Base-by-base conservation (phyloP, 148 eudicot species). In the Bassia scoparia region DNA sequence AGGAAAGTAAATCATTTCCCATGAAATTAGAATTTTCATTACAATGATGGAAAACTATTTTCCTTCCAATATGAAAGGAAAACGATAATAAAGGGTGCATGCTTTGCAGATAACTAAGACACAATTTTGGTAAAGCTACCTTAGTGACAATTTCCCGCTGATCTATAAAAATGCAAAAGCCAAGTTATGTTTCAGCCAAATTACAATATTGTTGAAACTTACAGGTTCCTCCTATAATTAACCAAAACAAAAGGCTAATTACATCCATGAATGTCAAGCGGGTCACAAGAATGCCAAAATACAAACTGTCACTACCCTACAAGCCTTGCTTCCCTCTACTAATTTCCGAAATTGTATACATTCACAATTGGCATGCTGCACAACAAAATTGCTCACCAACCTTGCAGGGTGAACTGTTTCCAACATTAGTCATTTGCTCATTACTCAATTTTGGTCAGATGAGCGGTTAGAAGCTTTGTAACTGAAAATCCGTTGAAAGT, bases 401-500 rank as follows among this genome's bases (percentile, higher is more conserved):
- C 67, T 72, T 72, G 65, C 69, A 64, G 27, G 77, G 56, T 73
- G 77, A 73, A 54, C 64, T 68, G n/a, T 48, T 41, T 24, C 43
- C 54, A 48, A 23, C 66, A 69, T 68, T 66, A 70, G 52, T 16
- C 41, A 35, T 41, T 54, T 0, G 52, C 72, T 74, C 69, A 67
- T 72, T 64, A 62, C 37, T 80, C 82, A 13, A 63, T 46, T 68
- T 82, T 77, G 61, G 60, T 84, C 72, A 84, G 73, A 78, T 84
- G 86, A 58, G 77, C 63, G 3, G 72, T 63, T 49, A 84, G 82
- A 78, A 68, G 73, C 72, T 84, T 84, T 4, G 80, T 35, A 21
- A 84, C 76, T 23, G 82, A 69, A 75, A 85, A 80, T 35, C 86
- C 84, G 15, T 27, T 24, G 46, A 82, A 82, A 12, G 58, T 31